A percentile compares a stretch with the other conserved stretches of the same genome.
Evolutionary conservation across 2,329 filamentous ascomycete species (phyloP).

Genomic region (Fusarium sp.): DNA sequence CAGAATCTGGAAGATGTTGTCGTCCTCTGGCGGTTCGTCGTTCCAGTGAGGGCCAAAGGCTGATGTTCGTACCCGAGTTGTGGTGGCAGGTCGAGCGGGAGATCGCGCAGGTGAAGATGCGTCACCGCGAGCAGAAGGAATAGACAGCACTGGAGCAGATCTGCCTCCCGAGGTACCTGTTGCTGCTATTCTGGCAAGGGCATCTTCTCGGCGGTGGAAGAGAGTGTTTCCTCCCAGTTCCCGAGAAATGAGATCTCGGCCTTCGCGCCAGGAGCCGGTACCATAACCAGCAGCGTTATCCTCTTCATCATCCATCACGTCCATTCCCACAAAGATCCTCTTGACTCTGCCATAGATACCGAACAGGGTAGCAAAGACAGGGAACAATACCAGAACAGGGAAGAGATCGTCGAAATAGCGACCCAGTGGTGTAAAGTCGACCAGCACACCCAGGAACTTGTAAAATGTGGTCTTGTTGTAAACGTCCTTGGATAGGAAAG

Average conservation of each 20-base stretch:
- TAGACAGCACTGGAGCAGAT: constrained; percentile 60
- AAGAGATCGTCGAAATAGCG: constrained; percentile 90
- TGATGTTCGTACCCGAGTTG: constrained; percentile 44
- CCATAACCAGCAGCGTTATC: constrained; percentile 75
- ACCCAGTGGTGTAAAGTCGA: constrained; percentile 86
- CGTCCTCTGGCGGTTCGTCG: constrained; percentile 75
- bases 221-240: constrained; percentile 77
- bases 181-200: constrained; percentile 50
- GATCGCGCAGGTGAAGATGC: constrained; percentile 54
- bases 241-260: constrained; percentile 87
- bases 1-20: constrained; percentile 86
- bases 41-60: constrained; percentile 50
- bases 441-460: constrained; percentile 82
- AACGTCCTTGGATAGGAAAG: constrained; percentile 80
- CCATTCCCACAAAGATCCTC: constrained; percentile 80
- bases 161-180: constrained; percentile 47
- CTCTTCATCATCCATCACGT: constrained; percentile 80
- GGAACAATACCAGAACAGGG: constrained; percentile 87
- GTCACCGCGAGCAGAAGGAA: constrained; percentile 56
- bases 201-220: constrained; percentile 61
- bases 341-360: constrained; percentile 88
- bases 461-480: constrained; percentile 88
- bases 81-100: constrained; percentile 52
- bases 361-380: constrained; percentile 87
- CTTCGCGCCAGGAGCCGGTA: constrained; percentile 90